phyloP scores from a whole-genome alignment of 2,329 filamentous ascomycete species.

The Colletotrichum sp. region DNA sequence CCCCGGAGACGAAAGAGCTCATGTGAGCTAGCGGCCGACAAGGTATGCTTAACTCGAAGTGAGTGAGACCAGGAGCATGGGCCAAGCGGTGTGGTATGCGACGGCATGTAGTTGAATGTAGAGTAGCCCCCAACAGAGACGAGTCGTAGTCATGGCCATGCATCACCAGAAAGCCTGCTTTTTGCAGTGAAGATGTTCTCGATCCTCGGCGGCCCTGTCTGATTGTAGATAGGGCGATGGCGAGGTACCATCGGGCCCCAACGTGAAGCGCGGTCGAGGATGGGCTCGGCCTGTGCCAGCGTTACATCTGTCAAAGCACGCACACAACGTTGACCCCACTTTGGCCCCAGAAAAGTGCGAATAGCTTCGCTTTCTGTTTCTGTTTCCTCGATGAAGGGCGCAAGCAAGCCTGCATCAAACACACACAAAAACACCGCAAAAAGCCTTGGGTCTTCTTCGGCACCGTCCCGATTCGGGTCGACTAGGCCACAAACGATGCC shows the following conservation, averaged over 20 bases:
- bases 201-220: background rate
- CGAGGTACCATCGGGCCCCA: background rate
- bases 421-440: background rate
- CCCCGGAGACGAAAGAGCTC: background rate
- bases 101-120: background rate
- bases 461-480: background rate
- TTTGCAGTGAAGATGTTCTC: background rate
- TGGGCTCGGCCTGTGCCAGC: slow-evolving; percentile 7
- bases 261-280: background rate
- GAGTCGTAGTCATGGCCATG: background rate
- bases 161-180: background rate
- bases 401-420: background rate
- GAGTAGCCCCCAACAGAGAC: background rate
- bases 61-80: background rate
- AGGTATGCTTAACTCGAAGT: background rate
- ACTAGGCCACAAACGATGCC: background rate
- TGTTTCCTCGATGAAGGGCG: background rate
- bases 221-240: background rate
- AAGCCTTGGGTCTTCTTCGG: background rate
- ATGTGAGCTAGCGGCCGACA: slow-evolving; percentile 1
- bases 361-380: slow-evolving; percentile 13
- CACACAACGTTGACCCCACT: background rate
- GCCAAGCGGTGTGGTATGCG: background rate
- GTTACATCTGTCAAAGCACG: slow-evolving; percentile 4
- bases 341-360: background rate